A percentile compares a stretch with the other conserved stretches of the same genome.
These are phyloP conservation scores for Verticillium klebahnii DNA, from an alignment of 2,329 filamentous ascomycete species.

Conservation along the genomic window DNA sequence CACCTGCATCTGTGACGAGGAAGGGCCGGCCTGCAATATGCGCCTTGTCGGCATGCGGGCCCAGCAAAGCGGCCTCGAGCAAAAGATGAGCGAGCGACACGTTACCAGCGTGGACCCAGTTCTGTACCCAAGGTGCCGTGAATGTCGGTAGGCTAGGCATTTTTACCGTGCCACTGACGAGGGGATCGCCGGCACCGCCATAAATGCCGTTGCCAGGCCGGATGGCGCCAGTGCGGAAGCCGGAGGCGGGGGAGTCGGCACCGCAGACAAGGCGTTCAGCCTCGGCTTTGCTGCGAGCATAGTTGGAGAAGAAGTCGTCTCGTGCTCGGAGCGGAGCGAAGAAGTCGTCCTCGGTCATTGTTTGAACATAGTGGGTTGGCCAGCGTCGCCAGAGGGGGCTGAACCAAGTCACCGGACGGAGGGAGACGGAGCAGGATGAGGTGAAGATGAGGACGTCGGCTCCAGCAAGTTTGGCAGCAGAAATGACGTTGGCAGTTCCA, in stretches of 20 bases:
- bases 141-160: conserved; percentile 34
- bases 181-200: conserved; percentile 38
- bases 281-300: conserved; percentile 45
- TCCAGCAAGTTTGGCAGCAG: conserved; percentile 37
- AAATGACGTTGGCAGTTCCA: conserved; percentile 44
- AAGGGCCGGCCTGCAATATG: conserved; percentile 42
- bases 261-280: conserved; percentile 46
- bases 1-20: conserved; percentile 44
- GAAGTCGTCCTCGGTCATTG: conserved; percentile 41
- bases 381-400: conserved; percentile 35
- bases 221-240: conserved; percentile 49
- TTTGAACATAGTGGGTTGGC: conserved; percentile 37
- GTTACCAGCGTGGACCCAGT: conserved; percentile 46
- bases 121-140: conserved; percentile 39
- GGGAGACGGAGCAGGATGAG: conserved; percentile 39
- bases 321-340: conserved; percentile 30
- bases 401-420: conserved; percentile 36
- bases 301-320: conserved; percentile 42
- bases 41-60: conserved; percentile 22
- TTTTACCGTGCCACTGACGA: conserved; percentile 32
- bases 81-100: conserved; percentile 49
- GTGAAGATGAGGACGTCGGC: conserved; percentile 49
- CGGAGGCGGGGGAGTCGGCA: conserved; percentile 26
- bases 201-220: conserved; percentile 51
- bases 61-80: conserved; percentile 45